Base-by-base conservation (phyloP, 345 rosid species). In the Garcia nutans region DNA sequence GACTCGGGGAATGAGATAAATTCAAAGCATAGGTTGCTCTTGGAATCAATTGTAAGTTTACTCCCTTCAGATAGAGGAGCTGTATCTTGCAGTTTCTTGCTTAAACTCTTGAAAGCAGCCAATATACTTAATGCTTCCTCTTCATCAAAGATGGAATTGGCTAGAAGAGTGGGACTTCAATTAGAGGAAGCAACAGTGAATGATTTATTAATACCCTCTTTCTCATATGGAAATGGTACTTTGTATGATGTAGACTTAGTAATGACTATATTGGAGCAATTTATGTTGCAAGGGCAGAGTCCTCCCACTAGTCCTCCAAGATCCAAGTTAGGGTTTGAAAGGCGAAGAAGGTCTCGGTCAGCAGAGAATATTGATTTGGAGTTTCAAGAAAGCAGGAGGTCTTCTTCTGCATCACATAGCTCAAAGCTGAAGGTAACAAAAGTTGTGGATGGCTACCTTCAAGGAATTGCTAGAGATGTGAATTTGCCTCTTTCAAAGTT, bases 341-440 rank as follows among this genome's bases (percentile, higher is more conserved):
- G 97, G 87, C 86, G 97, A 80, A 86, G 97, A 81, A 85, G 98
- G 84, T 96, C 99, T 19, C 88, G 99, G 77, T 96, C 99, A 0
- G 93, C 97, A 0, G 97, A 96, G 84, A 90, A 92, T 76, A 89
- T 93, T 17, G 86, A 90, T 77, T 84, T 88, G 71, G 98, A 89
- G 81, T 89, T 92, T 54, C 99, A 93, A 66, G 97, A 89, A 49
- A 92, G 95, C 73, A 88, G 99, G 69, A 87, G 98, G 81, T 96
- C 99, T 17, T 96, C 98, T 82, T 93, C 98, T 56, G 99, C 97
- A 50, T 92, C 98, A 17, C 99, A 96, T 79, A 84, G 97, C 84
- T 87, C 97, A 62, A 96, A 96, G 84, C 80, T 93, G 76, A 96
- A 96, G 83, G 99, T 96, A 10, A 95, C 99, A 76, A 96, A 90